Conservation (phyloP, 2,329 filamentous ascomycete species). For the Claviceps sp. region DNA sequence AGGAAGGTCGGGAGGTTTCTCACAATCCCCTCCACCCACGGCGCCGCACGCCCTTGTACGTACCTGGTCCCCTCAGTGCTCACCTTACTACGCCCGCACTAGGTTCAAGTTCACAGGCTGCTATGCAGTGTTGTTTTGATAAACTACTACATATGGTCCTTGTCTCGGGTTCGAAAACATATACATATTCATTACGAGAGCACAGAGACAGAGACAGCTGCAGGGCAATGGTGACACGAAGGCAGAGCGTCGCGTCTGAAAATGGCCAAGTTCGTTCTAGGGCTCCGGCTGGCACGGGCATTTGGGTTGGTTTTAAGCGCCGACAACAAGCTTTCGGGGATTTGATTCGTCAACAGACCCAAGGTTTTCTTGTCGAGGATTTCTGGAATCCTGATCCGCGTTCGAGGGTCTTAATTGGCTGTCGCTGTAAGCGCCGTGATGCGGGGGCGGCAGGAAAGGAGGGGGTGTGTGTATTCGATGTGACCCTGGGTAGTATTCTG, state of each 20-base stretch:
- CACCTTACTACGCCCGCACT: not conserved
- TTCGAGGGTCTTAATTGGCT: not conserved
- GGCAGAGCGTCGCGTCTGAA: not conserved
- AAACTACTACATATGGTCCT: too few relatives aligned
- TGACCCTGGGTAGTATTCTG: not conserved
- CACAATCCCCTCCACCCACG: not conserved
- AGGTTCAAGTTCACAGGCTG: not conserved
- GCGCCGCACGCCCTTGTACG: not conserved
- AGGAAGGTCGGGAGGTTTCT: too few relatives aligned
- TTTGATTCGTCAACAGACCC: not conserved
- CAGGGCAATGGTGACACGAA: too few relatives aligned
- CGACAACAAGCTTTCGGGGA: not conserved
- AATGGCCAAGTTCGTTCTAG: not conserved
- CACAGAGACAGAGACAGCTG: too few relatives aligned
- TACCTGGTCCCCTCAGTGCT: not conserved
- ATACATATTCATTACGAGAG: too few relatives aligned
- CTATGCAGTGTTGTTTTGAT: not conserved
- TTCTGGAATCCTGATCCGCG: not conserved
- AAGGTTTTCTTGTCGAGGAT: not conserved
- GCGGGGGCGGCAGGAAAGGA: not conserved
- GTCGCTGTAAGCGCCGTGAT: not conserved
- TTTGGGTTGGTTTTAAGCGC: not conserved
- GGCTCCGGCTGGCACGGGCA: not conserved
- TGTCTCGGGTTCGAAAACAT: not conserved
- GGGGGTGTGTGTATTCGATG: not conserved